Evolutionary conservation across 2,329 filamentous ascomycete species (phyloP).

Genomic region (Claviceps quebecensis): DNA sequence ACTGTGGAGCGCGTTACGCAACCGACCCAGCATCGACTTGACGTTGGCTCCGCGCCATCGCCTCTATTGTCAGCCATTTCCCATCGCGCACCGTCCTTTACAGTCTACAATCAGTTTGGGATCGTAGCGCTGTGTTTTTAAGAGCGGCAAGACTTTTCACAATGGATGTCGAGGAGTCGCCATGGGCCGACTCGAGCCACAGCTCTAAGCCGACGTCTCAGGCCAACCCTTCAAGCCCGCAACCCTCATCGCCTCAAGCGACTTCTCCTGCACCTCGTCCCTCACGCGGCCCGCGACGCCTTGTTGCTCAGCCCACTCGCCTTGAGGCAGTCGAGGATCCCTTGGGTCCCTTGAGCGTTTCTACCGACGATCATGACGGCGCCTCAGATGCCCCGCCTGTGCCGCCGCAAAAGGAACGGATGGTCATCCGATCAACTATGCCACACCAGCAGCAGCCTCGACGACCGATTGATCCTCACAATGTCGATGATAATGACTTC

Average conservation of each 20-base stretch:
- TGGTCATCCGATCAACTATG: slow-evolving; percentile 46
- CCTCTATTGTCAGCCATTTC: neutral
- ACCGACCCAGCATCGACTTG: slow-evolving; percentile 1
- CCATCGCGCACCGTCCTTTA: neutral
- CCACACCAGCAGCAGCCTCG: slow-evolving; percentile 27
- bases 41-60: slow-evolving; percentile 2
- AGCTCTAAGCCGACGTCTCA: slow-evolving; percentile 18
- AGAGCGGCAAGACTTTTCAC: slow-evolving; percentile 6
- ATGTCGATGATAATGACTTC: slow-evolving; percentile 58
- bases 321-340: slow-evolving; percentile 67
- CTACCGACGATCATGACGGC: slow-evolving; percentile 32
- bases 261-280: slow-evolving; percentile 23
- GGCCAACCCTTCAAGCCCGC: slow-evolving; percentile 16
- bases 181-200: slow-evolving; percentile 35
- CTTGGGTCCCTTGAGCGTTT: slow-evolving; percentile 60
- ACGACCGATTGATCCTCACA: slow-evolving; percentile 43
- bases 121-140: neutral
- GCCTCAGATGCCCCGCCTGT: slow-evolving; percentile 45
- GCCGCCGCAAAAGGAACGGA: slow-evolving; percentile 53
- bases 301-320: slow-evolving; percentile 62
- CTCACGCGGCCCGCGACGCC: slow-evolving; percentile 40
- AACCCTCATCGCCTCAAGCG: slow-evolving; percentile 10
- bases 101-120: neutral
- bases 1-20: slow-evolving; percentile 3
- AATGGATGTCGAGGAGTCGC: slow-evolving; percentile 40